A percentile compares a stretch with the other conserved stretches of the same genome.
Conservation (phyloP, 352 stramenopile species). For the Phytopythium montanum region DNA sequence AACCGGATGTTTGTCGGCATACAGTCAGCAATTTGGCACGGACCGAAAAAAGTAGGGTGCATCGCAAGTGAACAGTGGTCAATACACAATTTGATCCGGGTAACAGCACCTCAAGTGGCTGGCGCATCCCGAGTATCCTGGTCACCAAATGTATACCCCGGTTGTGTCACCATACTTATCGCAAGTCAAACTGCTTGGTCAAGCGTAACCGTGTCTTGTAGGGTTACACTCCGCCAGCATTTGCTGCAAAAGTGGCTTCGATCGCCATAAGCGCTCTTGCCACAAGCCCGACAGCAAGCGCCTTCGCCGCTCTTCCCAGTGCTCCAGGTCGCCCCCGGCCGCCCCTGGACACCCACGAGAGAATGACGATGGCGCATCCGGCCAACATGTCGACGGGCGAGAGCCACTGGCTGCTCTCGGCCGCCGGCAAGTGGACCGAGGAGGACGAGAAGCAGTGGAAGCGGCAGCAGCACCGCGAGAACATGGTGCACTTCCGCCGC, state of each 20-base stretch:
- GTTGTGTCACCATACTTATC: background rate
- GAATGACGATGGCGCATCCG: constrained; percentile 13
- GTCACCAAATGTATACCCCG: background rate
- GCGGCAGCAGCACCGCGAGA: constrained; percentile 41
- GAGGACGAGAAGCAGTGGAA: constrained; percentile 51
- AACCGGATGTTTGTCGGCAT: background rate
- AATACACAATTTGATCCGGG: background rate
- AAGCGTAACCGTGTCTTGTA: too few relatives aligned
- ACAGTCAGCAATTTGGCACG: background rate
- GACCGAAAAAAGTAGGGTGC: background rate
- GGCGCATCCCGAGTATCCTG: constrained; percentile 3
- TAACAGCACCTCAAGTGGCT: background rate
- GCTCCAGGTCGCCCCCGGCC: constrained; percentile 2
- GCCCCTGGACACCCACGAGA: constrained; percentile 4
- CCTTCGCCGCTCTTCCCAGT: background rate
- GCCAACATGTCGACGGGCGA: constrained; percentile 22
- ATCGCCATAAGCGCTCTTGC: background rate
- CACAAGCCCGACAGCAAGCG: background rate
- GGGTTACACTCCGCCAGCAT: too few relatives aligned
- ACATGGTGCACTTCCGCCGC: constrained; percentile 46
- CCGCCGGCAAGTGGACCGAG: constrained; percentile 37
- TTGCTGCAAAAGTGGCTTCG: background rate
- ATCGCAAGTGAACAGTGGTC: background rate
- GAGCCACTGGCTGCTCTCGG: constrained; percentile 42
- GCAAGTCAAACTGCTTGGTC: background rate